A percentile compares a stretch with the other conserved stretches of the same genome.
Evolutionary conservation across 306 rosid species (phyloP).

Genomic region (Malus orientalis): DNA sequence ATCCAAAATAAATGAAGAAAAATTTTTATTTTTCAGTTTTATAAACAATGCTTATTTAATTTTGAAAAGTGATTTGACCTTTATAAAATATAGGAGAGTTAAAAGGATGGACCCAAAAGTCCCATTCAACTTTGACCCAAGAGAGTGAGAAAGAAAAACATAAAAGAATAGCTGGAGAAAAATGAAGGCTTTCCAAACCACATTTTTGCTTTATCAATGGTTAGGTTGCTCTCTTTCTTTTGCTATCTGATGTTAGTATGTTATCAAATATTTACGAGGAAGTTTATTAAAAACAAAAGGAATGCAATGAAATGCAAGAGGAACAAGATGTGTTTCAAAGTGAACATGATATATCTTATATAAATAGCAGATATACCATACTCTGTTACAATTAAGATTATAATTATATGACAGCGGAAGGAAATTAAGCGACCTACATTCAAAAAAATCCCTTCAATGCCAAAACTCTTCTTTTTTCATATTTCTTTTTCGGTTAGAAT

Average conservation of each 20-base stretch:
- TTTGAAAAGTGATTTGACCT: too few relatives aligned
- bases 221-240: not conserved
- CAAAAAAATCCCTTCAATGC: not conserved
- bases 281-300: not conserved
- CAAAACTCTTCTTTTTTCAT: not conserved
- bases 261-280: not conserved
- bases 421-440: not conserved
- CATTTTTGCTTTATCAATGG: constrained; percentile 24
- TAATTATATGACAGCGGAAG: not conserved
- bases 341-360: not conserved
- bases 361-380: not conserved
- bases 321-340: not conserved
- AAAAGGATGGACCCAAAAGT: too few relatives aligned
- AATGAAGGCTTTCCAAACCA: constrained; percentile 20
- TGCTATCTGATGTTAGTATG: not conserved
- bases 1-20: too few relatives aligned
- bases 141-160: constrained; percentile 14
- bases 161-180: constrained; percentile 21
- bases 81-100: too few relatives aligned
- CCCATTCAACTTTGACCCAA: too few relatives aligned
- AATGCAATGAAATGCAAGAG: not conserved
- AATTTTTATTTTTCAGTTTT: too few relatives aligned
- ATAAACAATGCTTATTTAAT: too few relatives aligned
- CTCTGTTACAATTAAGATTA: not conserved
- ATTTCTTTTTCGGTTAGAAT: too few relatives aligned